Evolutionary conservation across 192 early-diverging fungal species (phyloP), one percentile per base, ranked within the genome.

Genomic region (Diversispora eburnea): DNA sequence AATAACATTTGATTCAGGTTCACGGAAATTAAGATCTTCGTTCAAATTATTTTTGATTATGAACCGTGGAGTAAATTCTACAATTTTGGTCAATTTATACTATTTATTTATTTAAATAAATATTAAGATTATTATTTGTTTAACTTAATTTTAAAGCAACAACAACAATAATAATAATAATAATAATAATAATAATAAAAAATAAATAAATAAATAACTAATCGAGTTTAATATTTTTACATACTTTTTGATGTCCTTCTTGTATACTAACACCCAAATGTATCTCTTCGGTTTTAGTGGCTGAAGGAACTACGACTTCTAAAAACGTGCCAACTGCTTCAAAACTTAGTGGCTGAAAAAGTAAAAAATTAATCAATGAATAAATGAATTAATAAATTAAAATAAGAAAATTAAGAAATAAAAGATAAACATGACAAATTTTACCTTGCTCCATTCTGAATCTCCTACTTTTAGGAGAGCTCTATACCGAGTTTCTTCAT

Each of bases 261-360:
- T 91, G 87, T 8, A 99, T 88, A 69, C 83, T 87, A 19, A 94
- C 85, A 22, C 96, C 97, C 13, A 98, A 51, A 66, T 95, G 92
- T 20, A 89, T 81, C 55, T 92, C 91, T 43, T 88, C 82, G 0
- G 79, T 74, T 3, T 72, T 65, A 43, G 78, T 80, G 47, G 73
- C 33, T 3, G 86, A 83, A 22, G 88, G 88, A 33, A 99, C 83
- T 13, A 84, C 77, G 2, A 97, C 83, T 61, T 93, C 93, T 70
- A 90, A 87, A 8, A 90, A 84, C 70, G 90, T 94, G 9, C 96
- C 95, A 61, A 97, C 91, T 2, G 95, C 95, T 74, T 99, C 97
- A 77, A 99, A 98, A 81, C 95, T 98, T 56, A 96, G 77, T 3
- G 92, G 93, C 72, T 88, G 78, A 55, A 78, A 80, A 47, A 69